Evolutionary conservation across 495 filamentous ascomycete genomes (phyloP).

Genomic region (Aspergillus cristatus): DNA sequence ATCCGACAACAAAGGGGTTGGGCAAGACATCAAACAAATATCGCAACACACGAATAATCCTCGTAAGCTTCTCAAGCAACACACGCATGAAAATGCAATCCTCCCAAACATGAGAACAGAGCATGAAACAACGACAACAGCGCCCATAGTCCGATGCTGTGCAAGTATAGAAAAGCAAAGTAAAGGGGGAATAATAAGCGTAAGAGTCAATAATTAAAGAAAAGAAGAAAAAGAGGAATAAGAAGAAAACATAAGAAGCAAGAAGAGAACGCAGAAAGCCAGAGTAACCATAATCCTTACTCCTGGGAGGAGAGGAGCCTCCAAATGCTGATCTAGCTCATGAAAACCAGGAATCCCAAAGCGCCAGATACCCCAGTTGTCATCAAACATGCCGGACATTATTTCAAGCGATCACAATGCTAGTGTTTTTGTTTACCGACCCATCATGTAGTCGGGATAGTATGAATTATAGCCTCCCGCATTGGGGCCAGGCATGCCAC

Average conservation of each 20-base stretch:
- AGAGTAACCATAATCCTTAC: conserved; percentile 30
- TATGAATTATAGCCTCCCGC: conserved; percentile 36
- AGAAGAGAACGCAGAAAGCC: conserved; percentile 3
- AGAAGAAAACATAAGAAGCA: conserved; percentile 1
- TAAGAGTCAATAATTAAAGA: conserved; percentile 7
- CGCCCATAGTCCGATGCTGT: conserved; percentile 33
- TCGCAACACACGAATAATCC: conserved; percentile 20
- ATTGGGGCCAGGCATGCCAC: conserved; percentile 27
- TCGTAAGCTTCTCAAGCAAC: conserved; percentile 11
- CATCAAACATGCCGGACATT: conserved; percentile 43
- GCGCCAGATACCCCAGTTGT: conserved; percentile 39
- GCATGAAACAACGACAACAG: conserved; percentile 23
- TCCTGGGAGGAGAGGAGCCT: conserved; percentile 36
- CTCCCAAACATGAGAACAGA: conserved; percentile 22
- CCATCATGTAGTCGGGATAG: conserved; percentile 55
- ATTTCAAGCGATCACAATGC: conserved; percentile 17
- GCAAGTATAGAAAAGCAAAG: conserved; percentile 9
- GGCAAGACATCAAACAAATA: conserved; percentile 5
- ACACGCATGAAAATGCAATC: conserved; percentile 29
- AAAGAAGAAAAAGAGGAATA: conserved; percentile 6
- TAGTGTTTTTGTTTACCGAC: conserved; percentile 38
- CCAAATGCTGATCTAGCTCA: conserved; percentile 42
- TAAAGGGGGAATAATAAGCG: conserved; percentile 9
- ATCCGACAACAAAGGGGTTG: conserved; percentile 2
- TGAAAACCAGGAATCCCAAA: conserved; percentile 32